A percentile compares a stretch with the other conserved stretches of the same genome.
Evolutionary conservation across 768 basidiomycete genomes (phyloP).

Genomic region (Coprinopsis sp.): DNA sequence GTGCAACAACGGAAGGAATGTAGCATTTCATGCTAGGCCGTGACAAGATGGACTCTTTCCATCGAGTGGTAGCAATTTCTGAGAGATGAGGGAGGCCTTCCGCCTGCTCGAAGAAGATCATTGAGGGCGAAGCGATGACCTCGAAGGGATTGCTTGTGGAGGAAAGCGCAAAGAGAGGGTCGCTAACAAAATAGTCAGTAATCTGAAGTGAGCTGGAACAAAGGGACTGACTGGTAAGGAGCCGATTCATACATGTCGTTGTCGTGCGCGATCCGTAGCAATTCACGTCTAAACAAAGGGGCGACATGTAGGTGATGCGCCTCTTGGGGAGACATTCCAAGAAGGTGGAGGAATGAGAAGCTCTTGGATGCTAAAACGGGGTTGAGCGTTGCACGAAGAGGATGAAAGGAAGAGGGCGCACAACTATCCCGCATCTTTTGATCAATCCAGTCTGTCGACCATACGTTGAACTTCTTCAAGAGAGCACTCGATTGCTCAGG

Average conservation of each 20-base stretch:
- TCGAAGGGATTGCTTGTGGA: slow-evolving; percentile 27
- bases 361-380: slow-evolving; percentile 37
- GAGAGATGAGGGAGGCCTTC: slow-evolving; percentile 48
- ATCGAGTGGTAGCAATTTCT: slow-evolving; percentile 58
- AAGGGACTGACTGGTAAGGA: slow-evolving; percentile 37
- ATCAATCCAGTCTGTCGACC: slow-evolving; percentile 80
- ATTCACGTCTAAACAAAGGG: slow-evolving; percentile 53
- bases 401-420: slow-evolving; percentile 26
- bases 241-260: slow-evolving; percentile 32
- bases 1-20: slow-evolving; percentile 80
- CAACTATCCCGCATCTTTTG: slow-evolving; percentile 63
- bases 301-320: slow-evolving; percentile 56
- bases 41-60: slow-evolving; percentile 78
- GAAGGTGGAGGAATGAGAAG: slow-evolving; percentile 77
- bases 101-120: slow-evolving; percentile 30
- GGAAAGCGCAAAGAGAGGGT: slow-evolving; percentile 47
- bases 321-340: slow-evolving; percentile 60
- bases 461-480: slow-evolving; percentile 79
- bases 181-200: slow-evolving; percentile 34
- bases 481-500: slow-evolving; percentile 53
- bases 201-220: slow-evolving; percentile 4
- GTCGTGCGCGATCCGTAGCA: slow-evolving; percentile 47
- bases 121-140: slow-evolving; percentile 27
- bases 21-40: slow-evolving; percentile 80
- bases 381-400: background rate